Percentiles rank a stretch among this genome's conserved stretches.
Evolutionary conservation across 1,284 basidiomycete species (phyloP).

Genomic region (Heterobasidion parviporum): DNA sequence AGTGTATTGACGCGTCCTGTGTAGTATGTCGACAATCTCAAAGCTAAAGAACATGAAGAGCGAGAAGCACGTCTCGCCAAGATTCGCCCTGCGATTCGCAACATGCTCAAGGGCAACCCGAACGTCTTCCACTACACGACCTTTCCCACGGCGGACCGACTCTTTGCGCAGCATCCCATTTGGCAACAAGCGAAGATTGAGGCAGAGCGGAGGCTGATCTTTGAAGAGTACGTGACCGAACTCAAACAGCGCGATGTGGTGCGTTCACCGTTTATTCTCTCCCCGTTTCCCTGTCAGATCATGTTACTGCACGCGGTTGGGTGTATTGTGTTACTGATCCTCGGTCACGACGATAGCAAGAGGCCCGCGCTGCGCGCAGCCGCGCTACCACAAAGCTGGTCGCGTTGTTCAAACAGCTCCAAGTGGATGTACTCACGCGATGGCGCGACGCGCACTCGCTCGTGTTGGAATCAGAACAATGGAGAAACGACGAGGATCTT

Average conservation of each 20-base stretch:
- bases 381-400: slow-evolving; percentile 77
- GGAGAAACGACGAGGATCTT: slow-evolving; percentile 67
- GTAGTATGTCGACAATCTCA: slow-evolving; percentile 65
- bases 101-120: slow-evolving; percentile 77
- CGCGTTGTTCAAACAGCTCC: slow-evolving; percentile 70
- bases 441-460: slow-evolving; percentile 79
- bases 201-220: slow-evolving; percentile 76
- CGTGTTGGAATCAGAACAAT: slow-evolving; percentile 71
- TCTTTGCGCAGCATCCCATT: slow-evolving; percentile 77
- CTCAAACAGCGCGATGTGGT: slow-evolving; percentile 83
- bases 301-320: neutral
- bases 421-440: slow-evolving; percentile 82
- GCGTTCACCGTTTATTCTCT: slow-evolving; percentile 20
- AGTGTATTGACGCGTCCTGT: neutral
- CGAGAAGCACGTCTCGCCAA: slow-evolving; percentile 74
- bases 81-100: slow-evolving; percentile 74
- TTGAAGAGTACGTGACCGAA: slow-evolving; percentile 84
- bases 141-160: slow-evolving; percentile 76
- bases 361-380: slow-evolving; percentile 63
- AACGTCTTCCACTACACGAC: slow-evolving; percentile 86
- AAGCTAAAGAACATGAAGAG: slow-evolving; percentile 69
- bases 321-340: too few relatives aligned
- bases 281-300: neutral
- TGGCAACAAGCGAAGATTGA: slow-evolving; percentile 83
- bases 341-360: slow-evolving; percentile 43